phyloP scores from a whole-genome alignment of 176 grass and related monocot genomes.

The Microstegium vimineum region DNA sequence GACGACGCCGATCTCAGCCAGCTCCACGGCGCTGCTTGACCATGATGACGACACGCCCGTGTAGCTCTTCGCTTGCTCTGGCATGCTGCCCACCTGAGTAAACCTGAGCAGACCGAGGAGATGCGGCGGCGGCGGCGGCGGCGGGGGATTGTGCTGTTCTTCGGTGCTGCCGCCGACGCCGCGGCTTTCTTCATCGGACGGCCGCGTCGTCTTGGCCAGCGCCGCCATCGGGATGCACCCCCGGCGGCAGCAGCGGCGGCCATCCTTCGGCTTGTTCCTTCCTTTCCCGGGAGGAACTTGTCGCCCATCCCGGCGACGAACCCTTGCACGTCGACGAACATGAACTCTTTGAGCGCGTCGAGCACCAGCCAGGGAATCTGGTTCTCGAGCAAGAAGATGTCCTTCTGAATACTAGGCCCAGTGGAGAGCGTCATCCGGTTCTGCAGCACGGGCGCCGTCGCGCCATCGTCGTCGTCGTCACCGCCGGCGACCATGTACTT shows the following conservation, averaged over 20 bases:
- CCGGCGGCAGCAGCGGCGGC: background rate
- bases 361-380: constrained; percentile 29
- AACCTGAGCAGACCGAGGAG: background rate
- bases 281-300: background rate
- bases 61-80: fast-evolving
- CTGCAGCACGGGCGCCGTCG: background rate
- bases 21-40: background rate
- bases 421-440: background rate
- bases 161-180: background rate
- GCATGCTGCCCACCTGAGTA: background rate
- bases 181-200: background rate
- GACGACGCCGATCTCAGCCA: background rate
- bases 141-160: background rate
- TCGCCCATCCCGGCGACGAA: background rate
- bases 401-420: background rate
- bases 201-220: background rate
- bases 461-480: background rate
- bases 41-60: background rate
- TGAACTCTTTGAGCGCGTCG: background rate
- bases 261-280: background rate
- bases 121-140: background rate
- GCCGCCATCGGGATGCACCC: background rate
- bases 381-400: constrained; percentile 28
- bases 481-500: background rate
- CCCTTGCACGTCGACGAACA: background rate